Base-by-base conservation (phyloP, 768 basidiomycete species). In the Astraeus odoratus region DNA sequence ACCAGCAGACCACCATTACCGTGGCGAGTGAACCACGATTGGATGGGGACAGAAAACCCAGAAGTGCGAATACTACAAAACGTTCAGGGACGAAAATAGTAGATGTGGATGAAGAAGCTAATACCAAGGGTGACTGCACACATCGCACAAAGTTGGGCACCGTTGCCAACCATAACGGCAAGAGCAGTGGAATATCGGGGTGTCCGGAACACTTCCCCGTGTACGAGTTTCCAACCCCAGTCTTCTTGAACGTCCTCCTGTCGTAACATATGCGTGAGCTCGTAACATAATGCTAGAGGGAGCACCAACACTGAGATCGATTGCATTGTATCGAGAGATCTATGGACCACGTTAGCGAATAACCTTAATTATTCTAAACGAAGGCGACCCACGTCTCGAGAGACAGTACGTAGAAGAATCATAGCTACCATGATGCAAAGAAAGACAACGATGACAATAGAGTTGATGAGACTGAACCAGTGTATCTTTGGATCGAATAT, bases 231-330 rank as follows among this genome's bases (percentile, higher is more conserved):
- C 95, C 95, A 98, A 2, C 95, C 95, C 78, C 85, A 95, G 55
- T 98, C 95, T 68, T 98, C 95, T 64, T 94, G 91, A 2, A 96
- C 87, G 56, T 95, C 92, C 58, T 95, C 92, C 87, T 91, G 51
- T 22, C 26, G 45, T 7, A 15, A 47, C 16, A 38, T 47, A 26
- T 19, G 34, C 39, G 45, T 16, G 41, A 31, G 19, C 43, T 24
- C 23, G 16, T 10, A 22, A 20, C 51, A 29, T 23, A 31, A 12
- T 3, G 30, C n/a, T 10, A 33, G 1, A 26, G 35, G 16, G n/a
- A 30, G 36, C 42, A 60, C 80, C 53, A 61, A 90, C 89, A 51
- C 84, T 87, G 30, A 93, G 67, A 57, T 94, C 91, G 45, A 91
- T 83, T 2, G 87, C 84, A 61, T 95, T 93, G 66, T 95, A 96